Evolutionary conservation across 2,329 filamentous ascomycete species (phyloP).

Genomic region (Cytospora piceicola): DNA sequence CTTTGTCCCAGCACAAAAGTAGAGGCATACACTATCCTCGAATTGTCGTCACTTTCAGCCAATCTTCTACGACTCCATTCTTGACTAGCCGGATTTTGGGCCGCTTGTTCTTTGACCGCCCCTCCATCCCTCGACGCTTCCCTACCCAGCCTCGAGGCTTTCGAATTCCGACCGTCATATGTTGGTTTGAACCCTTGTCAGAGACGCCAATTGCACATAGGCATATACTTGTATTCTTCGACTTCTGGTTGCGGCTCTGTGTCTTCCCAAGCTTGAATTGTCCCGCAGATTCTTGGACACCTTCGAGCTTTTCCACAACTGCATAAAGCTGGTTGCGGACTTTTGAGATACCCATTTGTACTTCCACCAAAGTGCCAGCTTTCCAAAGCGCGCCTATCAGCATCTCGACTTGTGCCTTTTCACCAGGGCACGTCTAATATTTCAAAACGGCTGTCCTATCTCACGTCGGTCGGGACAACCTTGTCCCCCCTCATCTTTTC

Average conservation of each 20-base stretch:
- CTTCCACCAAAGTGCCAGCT: conserved; percentile 29
- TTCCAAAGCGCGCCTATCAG: conserved; percentile 36
- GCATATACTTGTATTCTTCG: conserved; percentile 29
- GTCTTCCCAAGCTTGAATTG: conserved; percentile 27
- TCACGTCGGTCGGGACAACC: conserved; percentile 77
- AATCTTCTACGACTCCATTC: conserved; percentile 21
- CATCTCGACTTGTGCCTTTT: conserved; percentile 51
- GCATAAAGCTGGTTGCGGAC: conserved; percentile 24
- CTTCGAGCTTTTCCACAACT: conserved; percentile 20
- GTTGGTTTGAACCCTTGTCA: conserved; percentile 16
- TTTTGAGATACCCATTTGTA: conserved; percentile 31
- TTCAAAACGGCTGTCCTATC: conserved; percentile 83
- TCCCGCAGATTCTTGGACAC: conserved; percentile 28
- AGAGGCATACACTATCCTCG: conserved; percentile 18
- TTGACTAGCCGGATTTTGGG: conserved; percentile 28
- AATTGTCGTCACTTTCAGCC: conserved; percentile 17
- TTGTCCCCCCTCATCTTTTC: conserved; percentile 84
- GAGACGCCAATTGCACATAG: conserved; percentile 26
- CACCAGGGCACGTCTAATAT: conserved; percentile 58
- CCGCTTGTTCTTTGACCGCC: conserved; percentile 29
- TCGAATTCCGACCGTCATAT: conserved; percentile 19
- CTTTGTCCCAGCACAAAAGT: conserved; percentile 29
- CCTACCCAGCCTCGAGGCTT: conserved; percentile 16
- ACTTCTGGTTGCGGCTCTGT: conserved; percentile 17
- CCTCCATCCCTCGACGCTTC: conserved; percentile 14